Base-by-base conservation (phyloP, 176 grass and related monocot species). In the Phragmites australis region DNA sequence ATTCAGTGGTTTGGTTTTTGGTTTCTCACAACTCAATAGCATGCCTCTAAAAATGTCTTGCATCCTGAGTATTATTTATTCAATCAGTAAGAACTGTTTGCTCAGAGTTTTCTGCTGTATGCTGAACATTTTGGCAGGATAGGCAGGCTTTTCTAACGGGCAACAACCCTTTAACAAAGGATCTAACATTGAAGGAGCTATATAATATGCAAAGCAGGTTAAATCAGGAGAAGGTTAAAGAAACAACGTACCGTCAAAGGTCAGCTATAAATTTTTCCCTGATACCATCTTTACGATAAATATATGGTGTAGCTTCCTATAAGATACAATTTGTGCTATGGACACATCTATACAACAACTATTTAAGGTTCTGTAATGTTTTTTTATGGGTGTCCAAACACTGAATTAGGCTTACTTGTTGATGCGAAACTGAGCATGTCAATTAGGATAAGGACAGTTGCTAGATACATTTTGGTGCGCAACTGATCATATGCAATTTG, bases 171-270 rank as follows among this genome's bases (percentile, higher is more conserved):
- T 59, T 96, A 27, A 65, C 86, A 19, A 99, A 99, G 87, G 90
- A 95, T 81, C 81, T 93, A 63, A 91, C 77, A 34, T 56, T 95
- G 25, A 91, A 99, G 76, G 97, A 96, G 65, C 74, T 96, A 21
- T 93, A 93, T 85, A 87, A 89, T 70, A 79, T 93, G 71, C 97
- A 99, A 86, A 99, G 86, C 80, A 88, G 79, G 87, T 66, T 94
- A 78, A 84, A 82, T 70, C 90, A 93, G 79, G 93, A 99, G 53
- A 95, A 99, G 88, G 84, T 88, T 84, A 96, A 82, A 90, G 90
- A 93, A 86, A 76, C 74, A 70, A 85, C 80, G 60, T 84, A 76
- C 64, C 86, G 75, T 3, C 85, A 94, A 53, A 91, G 92, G 92
- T 94, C 57, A 83, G 89, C 43, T 32, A 49, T 57, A 52, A 74